These are phyloP conservation scores for Citrus maxima DNA, from an alignment of 345 rosid genomes.

Conservation along the genomic window DNA sequence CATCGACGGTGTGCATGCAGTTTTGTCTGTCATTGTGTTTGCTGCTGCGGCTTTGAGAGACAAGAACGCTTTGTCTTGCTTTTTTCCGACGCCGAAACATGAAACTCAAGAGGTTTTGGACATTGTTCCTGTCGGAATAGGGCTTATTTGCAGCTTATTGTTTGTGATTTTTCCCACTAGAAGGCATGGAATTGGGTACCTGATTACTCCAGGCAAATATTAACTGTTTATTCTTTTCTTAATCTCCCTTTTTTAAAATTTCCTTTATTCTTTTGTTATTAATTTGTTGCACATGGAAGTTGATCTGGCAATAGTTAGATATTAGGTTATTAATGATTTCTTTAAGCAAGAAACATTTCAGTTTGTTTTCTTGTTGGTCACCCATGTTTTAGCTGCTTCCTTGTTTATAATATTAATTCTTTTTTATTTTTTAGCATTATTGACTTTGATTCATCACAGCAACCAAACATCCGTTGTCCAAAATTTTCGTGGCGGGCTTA, in stretches of 20 bases:
- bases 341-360: neutral
- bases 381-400: neutral
- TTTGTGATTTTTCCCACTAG: constrained; percentile 79
- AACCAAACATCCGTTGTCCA: neutral
- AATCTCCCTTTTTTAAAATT: too few relatives aligned
- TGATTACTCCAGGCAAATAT: constrained; percentile 47
- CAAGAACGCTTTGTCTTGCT: constrained; percentile 59
- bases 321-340: neutral
- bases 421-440: neutral
- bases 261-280: too few relatives aligned
- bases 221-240: neutral
- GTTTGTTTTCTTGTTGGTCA: neutral
- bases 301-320: neutral
- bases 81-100: constrained; percentile 62
- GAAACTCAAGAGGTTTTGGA: constrained; percentile 60
- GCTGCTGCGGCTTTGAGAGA: constrained; percentile 73
- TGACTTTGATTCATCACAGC: neutral
- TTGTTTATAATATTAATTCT: neutral
- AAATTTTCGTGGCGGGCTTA: neutral
- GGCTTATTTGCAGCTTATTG: constrained; percentile 63
- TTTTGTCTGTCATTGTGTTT: constrained; percentile 66
- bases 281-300: neutral
- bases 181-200: constrained; percentile 90
- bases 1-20: constrained; percentile 62
- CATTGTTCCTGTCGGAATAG: constrained; percentile 72